These are phyloP conservation scores for Mimosa pudica DNA, from an alignment of 306 rosid species.

Conservation along the genomic window DNA sequence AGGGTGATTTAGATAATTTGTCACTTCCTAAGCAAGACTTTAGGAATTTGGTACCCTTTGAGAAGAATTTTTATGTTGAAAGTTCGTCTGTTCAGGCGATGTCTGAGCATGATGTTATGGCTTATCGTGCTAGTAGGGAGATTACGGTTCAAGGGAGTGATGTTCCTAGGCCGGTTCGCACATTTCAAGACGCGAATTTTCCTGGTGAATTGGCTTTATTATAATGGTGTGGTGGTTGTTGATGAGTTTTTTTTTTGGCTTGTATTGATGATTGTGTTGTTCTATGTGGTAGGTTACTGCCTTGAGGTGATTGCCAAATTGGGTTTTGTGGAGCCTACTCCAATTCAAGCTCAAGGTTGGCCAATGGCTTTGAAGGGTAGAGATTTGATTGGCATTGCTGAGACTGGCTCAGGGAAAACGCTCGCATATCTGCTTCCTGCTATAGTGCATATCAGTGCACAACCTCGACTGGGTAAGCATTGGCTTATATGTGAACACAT, in stretches of 20 bases:
- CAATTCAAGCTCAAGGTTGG: conserved; percentile 99
- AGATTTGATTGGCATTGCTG: conserved; percentile 95
- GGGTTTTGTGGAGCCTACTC: conserved; percentile 96
- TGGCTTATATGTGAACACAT: not conserved
- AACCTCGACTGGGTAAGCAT: conserved; percentile 77
- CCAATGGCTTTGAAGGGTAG: conserved; percentile 98
- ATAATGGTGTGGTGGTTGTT: conserved; percentile 20
- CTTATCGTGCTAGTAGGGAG: conserved; percentile 63
- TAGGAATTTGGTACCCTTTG: conserved; percentile 78
- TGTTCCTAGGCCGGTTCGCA: conserved; percentile 72
- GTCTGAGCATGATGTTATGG: conserved; percentile 71
- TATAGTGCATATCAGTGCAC: conserved; percentile 87
- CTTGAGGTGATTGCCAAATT: conserved; percentile 81
- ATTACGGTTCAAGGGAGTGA: conserved; percentile 89
- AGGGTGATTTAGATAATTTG: conserved; percentile 74
- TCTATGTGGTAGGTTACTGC: conserved; percentile 62
- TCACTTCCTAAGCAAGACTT: conserved; percentile 82
- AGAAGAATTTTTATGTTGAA: conserved; percentile 80
- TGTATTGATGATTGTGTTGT: conserved; percentile 30
- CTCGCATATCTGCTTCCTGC: conserved; percentile 89
- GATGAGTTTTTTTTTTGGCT: not conserved
- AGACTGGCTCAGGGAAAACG: conserved; percentile 98
- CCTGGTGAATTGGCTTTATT: conserved; percentile 62
- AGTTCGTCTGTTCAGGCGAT: conserved; percentile 61
- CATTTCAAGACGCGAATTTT: conserved; percentile 74